Conservation (phyloP, 2,329 filamentous ascomycete genomes). For the Aspergillus luchuensis region DNA sequence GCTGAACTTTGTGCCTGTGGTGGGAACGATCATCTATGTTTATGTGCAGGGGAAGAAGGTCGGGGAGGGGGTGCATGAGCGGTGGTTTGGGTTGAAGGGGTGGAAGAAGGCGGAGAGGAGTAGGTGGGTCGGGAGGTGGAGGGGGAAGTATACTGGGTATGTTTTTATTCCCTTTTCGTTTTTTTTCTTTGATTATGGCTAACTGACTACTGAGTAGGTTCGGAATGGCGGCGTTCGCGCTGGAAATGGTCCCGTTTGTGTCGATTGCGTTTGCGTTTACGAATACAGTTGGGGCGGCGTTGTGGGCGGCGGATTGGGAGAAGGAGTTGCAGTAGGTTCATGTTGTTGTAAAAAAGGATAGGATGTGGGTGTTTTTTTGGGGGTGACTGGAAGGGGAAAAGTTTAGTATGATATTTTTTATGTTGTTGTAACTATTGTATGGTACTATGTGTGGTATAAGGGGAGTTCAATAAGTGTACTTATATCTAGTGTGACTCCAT, state of each 20-base stretch:
- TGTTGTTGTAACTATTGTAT: too few species aligned
- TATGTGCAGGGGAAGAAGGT: conserved; percentile 67
- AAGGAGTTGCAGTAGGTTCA: conserved; percentile 33
- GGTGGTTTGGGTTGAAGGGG: conserved; percentile 91
- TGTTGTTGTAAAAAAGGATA: background rate
- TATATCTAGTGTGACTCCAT: too few species aligned
- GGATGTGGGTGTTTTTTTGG: too few species aligned
- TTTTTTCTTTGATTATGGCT: conserved; percentile 1
- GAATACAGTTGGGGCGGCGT: conserved; percentile 85
- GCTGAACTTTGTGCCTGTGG: conserved; percentile 87
- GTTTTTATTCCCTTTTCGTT: conserved; percentile 37
- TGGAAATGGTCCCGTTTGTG: conserved; percentile 81
- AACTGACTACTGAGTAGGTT: conserved; percentile 29
- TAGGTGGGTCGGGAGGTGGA: conserved; percentile 69
- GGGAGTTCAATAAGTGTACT: too few species aligned
- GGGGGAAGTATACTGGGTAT: conserved; percentile 79
- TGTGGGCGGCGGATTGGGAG: conserved; percentile 93
- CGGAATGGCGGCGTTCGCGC: conserved; percentile 76
- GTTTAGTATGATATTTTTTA: too few species aligned
- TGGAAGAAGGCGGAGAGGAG: conserved; percentile 69
- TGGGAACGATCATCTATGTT: conserved; percentile 81
- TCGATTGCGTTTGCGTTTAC: conserved; percentile 88
- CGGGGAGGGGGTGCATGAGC: conserved; percentile 56
- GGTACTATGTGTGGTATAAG: too few species aligned
- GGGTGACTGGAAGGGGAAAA: too few species aligned